Conservation (phyloP, 495 filamentous ascomycete species). For the Hypoxylon crocopeplum region DNA sequence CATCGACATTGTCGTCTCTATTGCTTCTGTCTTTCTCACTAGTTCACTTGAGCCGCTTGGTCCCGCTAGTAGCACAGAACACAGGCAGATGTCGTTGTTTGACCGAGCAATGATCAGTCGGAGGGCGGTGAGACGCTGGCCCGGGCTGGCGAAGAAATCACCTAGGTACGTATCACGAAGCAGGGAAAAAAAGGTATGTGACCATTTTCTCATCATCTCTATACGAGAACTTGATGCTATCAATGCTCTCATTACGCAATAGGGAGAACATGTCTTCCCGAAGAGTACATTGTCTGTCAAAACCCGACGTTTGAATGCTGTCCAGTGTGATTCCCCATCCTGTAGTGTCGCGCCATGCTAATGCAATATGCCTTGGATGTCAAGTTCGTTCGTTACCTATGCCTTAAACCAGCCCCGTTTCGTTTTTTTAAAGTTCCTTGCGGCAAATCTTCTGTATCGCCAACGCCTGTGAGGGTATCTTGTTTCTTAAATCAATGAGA, state of each 20-base stretch:
- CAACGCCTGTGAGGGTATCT: conserved; percentile 39
- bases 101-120: too few relatives aligned
- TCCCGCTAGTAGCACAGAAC: too few relatives aligned
- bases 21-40: too few relatives aligned
- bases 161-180: too few relatives aligned
- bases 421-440: conserved; percentile 27
- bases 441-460: conserved; percentile 35
- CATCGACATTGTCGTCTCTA: too few relatives aligned
- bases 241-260: not conserved
- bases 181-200: too few relatives aligned
- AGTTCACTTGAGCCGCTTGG: too few relatives aligned
- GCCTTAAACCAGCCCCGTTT: conserved; percentile 5
- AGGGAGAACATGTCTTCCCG: not conserved
- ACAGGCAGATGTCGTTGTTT: too few relatives aligned
- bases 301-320: conserved; percentile 25
- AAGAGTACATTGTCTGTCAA: conserved; percentile 4
- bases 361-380: conserved; percentile 24
- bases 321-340: conserved; percentile 9
- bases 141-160: too few relatives aligned
- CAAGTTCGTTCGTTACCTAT: conserved; percentile 8
- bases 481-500: conserved; percentile 34
- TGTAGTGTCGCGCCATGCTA: conserved; percentile 9
- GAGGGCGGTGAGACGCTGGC: too few relatives aligned
- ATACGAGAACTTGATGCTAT: not conserved
- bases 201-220: too few relatives aligned